Conservation (phyloP, 2,329 filamentous ascomycete species). For the Aspergillus sclerotialis region DNA sequence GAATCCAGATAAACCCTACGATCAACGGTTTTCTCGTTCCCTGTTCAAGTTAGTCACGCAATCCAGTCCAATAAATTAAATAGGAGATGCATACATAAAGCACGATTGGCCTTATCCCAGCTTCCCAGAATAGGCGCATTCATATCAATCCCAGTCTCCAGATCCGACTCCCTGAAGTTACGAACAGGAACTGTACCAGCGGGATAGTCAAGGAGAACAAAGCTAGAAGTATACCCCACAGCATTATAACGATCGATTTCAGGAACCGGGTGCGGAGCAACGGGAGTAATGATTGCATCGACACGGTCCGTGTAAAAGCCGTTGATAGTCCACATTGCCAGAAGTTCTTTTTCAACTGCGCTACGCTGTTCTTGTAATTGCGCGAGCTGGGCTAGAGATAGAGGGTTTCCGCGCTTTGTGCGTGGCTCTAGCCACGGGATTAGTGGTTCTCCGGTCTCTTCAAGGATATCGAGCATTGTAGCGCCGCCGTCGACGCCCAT, state of each 20-base stretch:
- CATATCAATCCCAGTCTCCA: constrained; percentile 43
- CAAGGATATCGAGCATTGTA: constrained; percentile 51
- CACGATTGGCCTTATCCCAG: constrained; percentile 56
- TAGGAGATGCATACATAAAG: constrained; percentile 43
- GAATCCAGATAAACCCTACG: constrained; percentile 48
- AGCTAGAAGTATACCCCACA: constrained; percentile 55
- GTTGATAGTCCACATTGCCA: constrained; percentile 47
- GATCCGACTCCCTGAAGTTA: constrained; percentile 42
- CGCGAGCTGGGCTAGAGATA: constrained; percentile 43
- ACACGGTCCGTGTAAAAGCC: constrained; percentile 23
- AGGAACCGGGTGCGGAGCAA: constrained; percentile 58
- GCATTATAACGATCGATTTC: constrained; percentile 57
- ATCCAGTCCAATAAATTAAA: neutral
- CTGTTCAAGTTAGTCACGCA: constrained; percentile 15
- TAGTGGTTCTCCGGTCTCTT: constrained; percentile 49
- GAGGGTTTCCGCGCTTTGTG: constrained; percentile 42
- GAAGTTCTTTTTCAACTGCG: constrained; percentile 49
- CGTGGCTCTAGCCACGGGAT: constrained; percentile 54
- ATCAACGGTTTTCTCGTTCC: constrained; percentile 44
- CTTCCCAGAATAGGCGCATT: constrained; percentile 36
- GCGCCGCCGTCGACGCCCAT: constrained; percentile 54
- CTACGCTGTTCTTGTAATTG: constrained; percentile 48
- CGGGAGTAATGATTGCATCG: constrained; percentile 57
- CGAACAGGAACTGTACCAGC: constrained; percentile 53
- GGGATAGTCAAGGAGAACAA: constrained; percentile 57